These are phyloP conservation scores for Coemansia sp. DNA, from an alignment of 192 early-diverging fungal species.

Conservation along the genomic window DNA sequence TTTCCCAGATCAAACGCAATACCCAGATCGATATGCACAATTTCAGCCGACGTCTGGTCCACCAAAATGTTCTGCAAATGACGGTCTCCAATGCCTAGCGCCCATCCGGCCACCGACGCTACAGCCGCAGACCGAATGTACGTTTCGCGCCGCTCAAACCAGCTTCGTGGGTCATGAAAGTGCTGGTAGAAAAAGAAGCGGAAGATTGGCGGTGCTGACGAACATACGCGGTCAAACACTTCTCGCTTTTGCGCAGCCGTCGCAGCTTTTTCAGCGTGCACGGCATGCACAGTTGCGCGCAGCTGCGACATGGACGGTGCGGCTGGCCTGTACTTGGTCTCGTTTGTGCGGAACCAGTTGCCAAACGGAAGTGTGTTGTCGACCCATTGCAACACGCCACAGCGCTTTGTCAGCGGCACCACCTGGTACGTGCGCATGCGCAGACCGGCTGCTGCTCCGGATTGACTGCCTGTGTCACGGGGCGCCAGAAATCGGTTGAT, in stretches of 20 bases:
- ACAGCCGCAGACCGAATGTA: constrained; percentile 84
- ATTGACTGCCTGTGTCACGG: not conserved
- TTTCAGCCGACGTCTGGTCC: constrained; percentile 74
- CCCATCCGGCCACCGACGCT: constrained; percentile 83
- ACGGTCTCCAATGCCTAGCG: constrained; percentile 90
- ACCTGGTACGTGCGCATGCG: constrained; percentile 68
- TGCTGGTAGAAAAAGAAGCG: constrained; percentile 78
- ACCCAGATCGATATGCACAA: constrained; percentile 95
- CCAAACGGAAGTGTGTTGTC: constrained; percentile 68
- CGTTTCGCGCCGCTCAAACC: constrained; percentile 69
- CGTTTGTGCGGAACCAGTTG: constrained; percentile 69
- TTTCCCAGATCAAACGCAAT: constrained; percentile 96
- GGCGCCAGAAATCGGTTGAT: constrained; percentile 60
- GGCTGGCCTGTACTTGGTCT: constrained; percentile 53
- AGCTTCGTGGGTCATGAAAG: constrained; percentile 67
- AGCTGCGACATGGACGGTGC: constrained; percentile 43
- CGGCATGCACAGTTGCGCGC: constrained; percentile 29
- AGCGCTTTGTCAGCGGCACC: constrained; percentile 83
- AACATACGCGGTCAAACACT: constrained; percentile 57
- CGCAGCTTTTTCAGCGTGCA: constrained; percentile 46
- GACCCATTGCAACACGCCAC: constrained; percentile 96
- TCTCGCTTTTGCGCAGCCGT: constrained; percentile 58
- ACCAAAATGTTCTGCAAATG: constrained; percentile 92
- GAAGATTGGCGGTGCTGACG: constrained; percentile 60
- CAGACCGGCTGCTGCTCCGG: constrained; percentile 24